phyloP scores from a whole-genome alignment of 352 stramenopile genomes.

The Pythium brassicae region DNA sequence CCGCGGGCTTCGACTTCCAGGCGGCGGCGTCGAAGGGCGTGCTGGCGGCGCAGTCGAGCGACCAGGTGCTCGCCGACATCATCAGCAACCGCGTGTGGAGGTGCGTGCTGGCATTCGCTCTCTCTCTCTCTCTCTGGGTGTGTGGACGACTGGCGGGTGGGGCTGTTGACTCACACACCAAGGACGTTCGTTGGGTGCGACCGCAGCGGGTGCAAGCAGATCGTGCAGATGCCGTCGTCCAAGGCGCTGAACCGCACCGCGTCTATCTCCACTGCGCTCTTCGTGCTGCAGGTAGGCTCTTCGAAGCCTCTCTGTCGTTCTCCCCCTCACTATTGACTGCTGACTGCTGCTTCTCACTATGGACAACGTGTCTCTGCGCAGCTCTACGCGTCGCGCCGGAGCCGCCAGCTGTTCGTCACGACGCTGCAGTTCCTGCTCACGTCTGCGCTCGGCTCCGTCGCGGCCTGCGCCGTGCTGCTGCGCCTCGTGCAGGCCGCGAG shows the following conservation, averaged over 20 bases:
- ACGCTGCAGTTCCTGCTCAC: slow-evolving; percentile 54
- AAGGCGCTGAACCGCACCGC: slow-evolving; percentile 62
- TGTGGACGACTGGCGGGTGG: background rate
- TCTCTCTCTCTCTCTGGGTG: background rate
- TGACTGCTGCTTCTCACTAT: background rate
- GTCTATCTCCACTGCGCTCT: slow-evolving; percentile 59
- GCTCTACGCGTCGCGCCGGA: slow-evolving; percentile 63
- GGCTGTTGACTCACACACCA: background rate
- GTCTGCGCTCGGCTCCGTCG: slow-evolving; percentile 64
- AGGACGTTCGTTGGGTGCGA: background rate
- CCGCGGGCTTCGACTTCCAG: slow-evolving; percentile 72
- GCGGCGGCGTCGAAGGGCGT: slow-evolving; percentile 18
- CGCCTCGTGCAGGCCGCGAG: slow-evolving; percentile 47
- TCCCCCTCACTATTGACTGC: background rate
- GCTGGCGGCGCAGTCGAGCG: slow-evolving; percentile 21
- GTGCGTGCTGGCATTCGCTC: too few species aligned
- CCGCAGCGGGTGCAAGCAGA: slow-evolving; percentile 40
- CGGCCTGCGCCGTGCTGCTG: slow-evolving; percentile 48
- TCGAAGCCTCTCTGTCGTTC: background rate
- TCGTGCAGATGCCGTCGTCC: slow-evolving; percentile 57
- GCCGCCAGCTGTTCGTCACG: slow-evolving; percentile 50
- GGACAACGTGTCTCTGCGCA: slow-evolving; percentile 9
- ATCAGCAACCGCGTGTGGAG: slow-evolving; percentile 51
- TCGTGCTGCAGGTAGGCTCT: slow-evolving; percentile 53
- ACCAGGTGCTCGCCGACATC: slow-evolving; percentile 64